These are phyloP conservation scores for Pseudomonodictys pantanalensis DNA, from an alignment of 495 filamentous ascomycete genomes.

Conservation along the genomic window DNA sequence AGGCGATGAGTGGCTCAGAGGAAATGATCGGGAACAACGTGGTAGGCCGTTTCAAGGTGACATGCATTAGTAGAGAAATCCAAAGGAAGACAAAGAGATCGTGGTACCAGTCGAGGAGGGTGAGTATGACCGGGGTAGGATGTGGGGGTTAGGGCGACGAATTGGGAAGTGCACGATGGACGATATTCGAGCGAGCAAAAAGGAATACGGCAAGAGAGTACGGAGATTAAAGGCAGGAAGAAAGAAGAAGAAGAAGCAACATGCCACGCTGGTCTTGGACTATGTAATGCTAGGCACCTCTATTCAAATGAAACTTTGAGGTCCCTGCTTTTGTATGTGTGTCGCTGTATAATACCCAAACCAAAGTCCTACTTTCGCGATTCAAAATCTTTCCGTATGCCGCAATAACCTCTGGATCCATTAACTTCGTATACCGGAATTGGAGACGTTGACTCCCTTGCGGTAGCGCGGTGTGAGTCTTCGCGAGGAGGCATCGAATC, in stretches of 20 bases:
- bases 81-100: constrained; percentile 1
- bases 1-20: constrained; percentile 15
- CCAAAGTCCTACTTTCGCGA: too few relatives aligned
- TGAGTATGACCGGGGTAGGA: background rate
- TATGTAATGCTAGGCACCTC: too few relatives aligned
- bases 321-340: background rate
- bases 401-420: too few relatives aligned
- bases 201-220: background rate
- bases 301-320: too few relatives aligned
- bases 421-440: too few relatives aligned
- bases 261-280: too few relatives aligned
- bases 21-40: background rate
- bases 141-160: background rate
- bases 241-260: background rate
- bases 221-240: background rate
- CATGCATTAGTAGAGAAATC: constrained; percentile 12
- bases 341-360: too few relatives aligned
- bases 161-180: constrained; percentile 12
- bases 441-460: too few relatives aligned
- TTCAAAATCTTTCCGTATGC: too few relatives aligned
- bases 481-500: too few relatives aligned
- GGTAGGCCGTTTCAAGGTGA: constrained; percentile 2
- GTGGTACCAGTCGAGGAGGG: constrained; percentile 20
- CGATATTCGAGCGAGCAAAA: too few relatives aligned
- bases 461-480: too few relatives aligned